Evolutionary conservation across 495 filamentous ascomycete species (phyloP).

Genomic region (Xylaria nigripes): DNA sequence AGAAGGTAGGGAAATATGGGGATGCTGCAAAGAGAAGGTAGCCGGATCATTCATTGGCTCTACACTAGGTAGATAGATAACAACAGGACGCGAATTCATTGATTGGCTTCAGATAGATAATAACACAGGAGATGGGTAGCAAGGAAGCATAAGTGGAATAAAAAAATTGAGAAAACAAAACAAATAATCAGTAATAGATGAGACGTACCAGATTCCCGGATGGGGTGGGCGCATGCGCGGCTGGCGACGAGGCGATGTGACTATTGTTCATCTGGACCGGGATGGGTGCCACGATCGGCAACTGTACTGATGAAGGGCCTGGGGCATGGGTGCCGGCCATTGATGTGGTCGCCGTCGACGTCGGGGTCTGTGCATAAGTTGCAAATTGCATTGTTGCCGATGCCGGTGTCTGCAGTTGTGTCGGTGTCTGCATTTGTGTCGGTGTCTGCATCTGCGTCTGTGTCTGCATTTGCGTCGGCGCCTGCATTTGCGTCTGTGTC

Average conservation of each 20-base stretch:
- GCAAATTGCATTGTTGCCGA: background rate
- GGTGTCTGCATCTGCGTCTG: background rate
- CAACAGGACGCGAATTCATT: too few relatives aligned
- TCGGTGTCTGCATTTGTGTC: background rate
- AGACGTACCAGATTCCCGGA: constrained; percentile 26
- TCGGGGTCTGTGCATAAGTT: background rate
- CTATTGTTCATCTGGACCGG: constrained; percentile 4
- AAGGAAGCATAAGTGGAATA: background rate
- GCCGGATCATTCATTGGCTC: too few relatives aligned
- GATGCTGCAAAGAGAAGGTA: background rate
- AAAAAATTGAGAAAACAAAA: background rate
- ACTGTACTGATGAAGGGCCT: background rate
- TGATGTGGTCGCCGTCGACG: background rate
- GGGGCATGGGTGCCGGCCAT: background rate
- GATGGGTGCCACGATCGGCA: constrained; percentile 6
- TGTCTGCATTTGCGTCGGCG: background rate
- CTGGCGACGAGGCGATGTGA: constrained; percentile 20
- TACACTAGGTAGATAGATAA: too few relatives aligned
- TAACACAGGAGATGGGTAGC: background rate
- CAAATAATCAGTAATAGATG: background rate
- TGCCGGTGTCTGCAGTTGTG: background rate
- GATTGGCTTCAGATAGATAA: background rate
- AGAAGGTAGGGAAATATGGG: too few relatives aligned
- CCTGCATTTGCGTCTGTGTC: background rate
- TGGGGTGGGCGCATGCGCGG: constrained; percentile 25